These are phyloP conservation scores for Xylaria longipes DNA, from an alignment of 495 filamentous ascomycete genomes.

Conservation along the genomic window DNA sequence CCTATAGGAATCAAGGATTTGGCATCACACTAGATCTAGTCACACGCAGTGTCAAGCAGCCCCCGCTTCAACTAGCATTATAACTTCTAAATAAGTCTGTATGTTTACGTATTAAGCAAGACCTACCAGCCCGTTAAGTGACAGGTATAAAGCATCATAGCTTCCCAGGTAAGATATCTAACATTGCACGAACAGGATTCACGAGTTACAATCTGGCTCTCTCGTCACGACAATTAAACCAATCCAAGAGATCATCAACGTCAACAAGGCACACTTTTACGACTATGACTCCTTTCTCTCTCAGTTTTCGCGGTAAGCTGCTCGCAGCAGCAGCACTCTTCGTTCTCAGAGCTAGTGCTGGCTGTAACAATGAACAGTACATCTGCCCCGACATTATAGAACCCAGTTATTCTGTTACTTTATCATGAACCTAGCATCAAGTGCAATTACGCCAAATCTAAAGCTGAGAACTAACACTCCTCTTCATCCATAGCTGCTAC, in stretches of 20 bases:
- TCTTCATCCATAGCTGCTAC: neutral
- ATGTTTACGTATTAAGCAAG: no score
- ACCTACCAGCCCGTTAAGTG: neutral
- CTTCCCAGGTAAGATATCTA: neutral
- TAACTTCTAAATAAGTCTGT: neutral
- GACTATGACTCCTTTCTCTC: neutral
- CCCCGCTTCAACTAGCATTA: neutral
- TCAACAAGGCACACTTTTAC: neutral
- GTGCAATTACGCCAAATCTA: neutral
- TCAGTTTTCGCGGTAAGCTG: neutral
- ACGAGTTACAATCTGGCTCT: neutral
- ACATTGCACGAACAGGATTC: neutral
- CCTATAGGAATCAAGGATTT: neutral
- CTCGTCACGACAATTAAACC: neutral
- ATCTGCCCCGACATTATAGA: no score
- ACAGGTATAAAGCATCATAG: conserved; percentile 1
- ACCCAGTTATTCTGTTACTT: no score
- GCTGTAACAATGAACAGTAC: neutral
- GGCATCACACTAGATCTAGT: neutral
- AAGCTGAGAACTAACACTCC: neutral
- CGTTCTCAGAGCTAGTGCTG: neutral
- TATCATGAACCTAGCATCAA: neutral
- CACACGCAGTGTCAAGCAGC: neutral
- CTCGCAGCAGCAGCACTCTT: neutral
- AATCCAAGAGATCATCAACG: neutral